phyloP scores from a whole-genome alignment of 306 rosid genomes.

The Lablab purpureus region DNA sequence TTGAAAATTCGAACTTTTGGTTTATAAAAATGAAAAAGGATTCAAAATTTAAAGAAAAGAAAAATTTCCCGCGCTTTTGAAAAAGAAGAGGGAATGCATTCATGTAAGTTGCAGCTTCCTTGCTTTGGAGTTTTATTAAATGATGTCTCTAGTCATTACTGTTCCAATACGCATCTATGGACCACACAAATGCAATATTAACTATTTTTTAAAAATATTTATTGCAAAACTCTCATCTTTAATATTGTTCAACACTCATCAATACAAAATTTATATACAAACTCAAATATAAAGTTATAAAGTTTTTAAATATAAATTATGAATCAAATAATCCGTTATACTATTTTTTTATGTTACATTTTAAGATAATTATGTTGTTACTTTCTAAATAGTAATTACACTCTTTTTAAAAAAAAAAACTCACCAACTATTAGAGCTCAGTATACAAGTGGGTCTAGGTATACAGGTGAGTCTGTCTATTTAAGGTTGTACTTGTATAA shows the following conservation, averaged over 20 bases:
- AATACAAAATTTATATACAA: background rate
- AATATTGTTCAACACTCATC: background rate
- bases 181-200: conserved; percentile 1
- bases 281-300: too few relatives aligned
- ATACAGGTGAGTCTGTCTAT: too few relatives aligned
- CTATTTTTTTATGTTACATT: too few relatives aligned
- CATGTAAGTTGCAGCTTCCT: background rate
- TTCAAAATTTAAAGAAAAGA: conserved; percentile 19
- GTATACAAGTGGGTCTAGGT: too few relatives aligned
- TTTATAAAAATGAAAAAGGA: background rate
- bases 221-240: background rate
- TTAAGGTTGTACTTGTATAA: too few relatives aligned
- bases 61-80: conserved; percentile 38
- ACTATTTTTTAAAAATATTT: too few relatives aligned
- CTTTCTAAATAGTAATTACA: too few relatives aligned
- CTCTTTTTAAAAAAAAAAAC: too few relatives aligned
- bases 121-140: background rate
- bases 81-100: background rate
- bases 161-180: conserved; percentile 17
- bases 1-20: conserved; percentile 14
- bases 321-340: too few relatives aligned
- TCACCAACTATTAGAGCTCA: too few relatives aligned
- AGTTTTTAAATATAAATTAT: too few relatives aligned
- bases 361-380: too few relatives aligned
- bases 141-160: background rate